Evolutionary conservation across 257 asterid genomes (phyloP), one percentile per base, ranked within the genome.

Genomic region (Cynanchum wilfordii): DNA sequence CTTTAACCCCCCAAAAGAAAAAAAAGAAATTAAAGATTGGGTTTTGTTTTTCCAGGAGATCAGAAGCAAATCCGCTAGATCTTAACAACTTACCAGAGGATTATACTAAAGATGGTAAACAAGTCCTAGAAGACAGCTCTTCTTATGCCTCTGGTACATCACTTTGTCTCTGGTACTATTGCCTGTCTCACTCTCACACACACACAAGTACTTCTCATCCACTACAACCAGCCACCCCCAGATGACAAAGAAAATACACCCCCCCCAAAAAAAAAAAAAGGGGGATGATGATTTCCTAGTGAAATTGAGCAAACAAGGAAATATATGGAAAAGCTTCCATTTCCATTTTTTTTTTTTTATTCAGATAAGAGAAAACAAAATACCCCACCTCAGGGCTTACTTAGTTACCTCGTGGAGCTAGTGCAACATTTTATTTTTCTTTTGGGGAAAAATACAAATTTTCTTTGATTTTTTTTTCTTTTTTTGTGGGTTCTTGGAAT

Each of bases 51-150:
- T 66, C 56, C 90, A 94, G 99, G 97, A 91, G 97, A 85, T 74
- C 93, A 70, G 89, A 87, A 77, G 89, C 79, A 75, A 91, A 85
- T 56, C 93, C 93, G 5, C 82, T 94, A 81, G 99, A 94, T 82
- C 99, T 94, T 82, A 94, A 94, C 86, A 91, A 89, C 87, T 87
- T 94, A 78, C 99, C 99, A 29, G 99, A 86, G 84, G 99, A 91
- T 74, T 87, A 83, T 82, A 74, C 77, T 27, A 86, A 86, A 84
- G 95, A 86, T 76, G 89, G 82, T 47, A 87, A 84, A 82, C 84
- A 87, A 76, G 64, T 66, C 71, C 78, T 82, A 68, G 96, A 87
- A n/a, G 93, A 87, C 89, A 87, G 76, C 79, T 89, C 97, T 82
- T 91, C 97, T 54, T 86, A 86, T 84, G 86, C 94, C 38, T 33